phyloP scores from a whole-genome alignment of 2,329 filamentous ascomycete genomes.

The Verticillium albo-atrum region DNA sequence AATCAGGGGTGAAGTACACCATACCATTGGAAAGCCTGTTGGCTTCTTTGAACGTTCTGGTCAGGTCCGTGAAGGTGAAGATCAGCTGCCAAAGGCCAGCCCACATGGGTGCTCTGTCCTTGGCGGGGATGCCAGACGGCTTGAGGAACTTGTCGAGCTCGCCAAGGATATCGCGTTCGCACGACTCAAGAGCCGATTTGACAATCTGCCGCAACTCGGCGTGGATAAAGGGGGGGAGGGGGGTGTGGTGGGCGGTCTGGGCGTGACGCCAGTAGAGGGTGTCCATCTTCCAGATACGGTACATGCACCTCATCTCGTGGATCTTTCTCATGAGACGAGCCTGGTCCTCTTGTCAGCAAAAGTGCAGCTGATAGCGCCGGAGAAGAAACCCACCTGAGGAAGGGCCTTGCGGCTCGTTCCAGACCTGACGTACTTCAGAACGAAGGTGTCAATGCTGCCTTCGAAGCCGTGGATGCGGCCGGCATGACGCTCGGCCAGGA shows the following conservation, averaged over 20 bases:
- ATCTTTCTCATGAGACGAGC: slow-evolving; percentile 35
- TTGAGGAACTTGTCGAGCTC: slow-evolving; percentile 32
- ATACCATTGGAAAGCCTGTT: not conserved
- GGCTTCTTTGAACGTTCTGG: slow-evolving; percentile 21
- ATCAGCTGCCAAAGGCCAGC: slow-evolving; percentile 45
- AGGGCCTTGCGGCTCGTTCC: not conserved
- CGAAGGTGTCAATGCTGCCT: slow-evolving; percentile 3
- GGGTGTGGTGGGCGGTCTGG: not conserved
- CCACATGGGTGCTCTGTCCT: slow-evolving; percentile 41
- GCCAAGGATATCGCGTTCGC: slow-evolving; percentile 34
- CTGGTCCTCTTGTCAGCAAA: not conserved
- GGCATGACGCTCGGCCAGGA: not conserved
- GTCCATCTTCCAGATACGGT: slow-evolving; percentile 41
- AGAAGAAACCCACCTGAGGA: not conserved
- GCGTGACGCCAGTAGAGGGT: slow-evolving; percentile 34
- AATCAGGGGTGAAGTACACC: not conserved
- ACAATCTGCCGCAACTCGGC: slow-evolving; percentile 34
- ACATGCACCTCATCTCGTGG: slow-evolving; percentile 44
- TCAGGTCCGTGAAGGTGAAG: slow-evolving; percentile 41
- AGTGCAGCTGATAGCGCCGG: not conserved
- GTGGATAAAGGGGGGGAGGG: slow-evolving; percentile 33
- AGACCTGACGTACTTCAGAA: slow-evolving; percentile 3
- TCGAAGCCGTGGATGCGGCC: slow-evolving; percentile 2
- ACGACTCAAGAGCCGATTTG: slow-evolving; percentile 27
- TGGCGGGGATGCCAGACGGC: slow-evolving; percentile 6